Evolutionary conservation across 2,329 filamentous ascomycete species (phyloP).

Genomic region (Ophiostoma australiae): DNA sequence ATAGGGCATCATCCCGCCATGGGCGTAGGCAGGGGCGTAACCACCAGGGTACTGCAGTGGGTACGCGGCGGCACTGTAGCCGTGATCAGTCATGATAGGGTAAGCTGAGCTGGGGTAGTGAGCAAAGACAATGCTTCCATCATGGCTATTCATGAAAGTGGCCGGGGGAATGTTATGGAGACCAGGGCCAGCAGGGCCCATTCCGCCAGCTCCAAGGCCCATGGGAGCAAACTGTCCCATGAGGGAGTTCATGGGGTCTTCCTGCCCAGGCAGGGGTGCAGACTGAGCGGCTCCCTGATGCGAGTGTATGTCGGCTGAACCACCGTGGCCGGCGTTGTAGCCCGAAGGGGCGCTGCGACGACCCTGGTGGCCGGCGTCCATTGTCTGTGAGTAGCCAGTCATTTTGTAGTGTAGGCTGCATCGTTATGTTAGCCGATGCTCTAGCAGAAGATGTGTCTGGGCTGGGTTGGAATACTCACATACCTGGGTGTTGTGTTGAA

Average conservation of each 20-base stretch:
- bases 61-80: conserved; percentile 31
- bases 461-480: neutral
- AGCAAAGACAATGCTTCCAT: conserved; percentile 33
- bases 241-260: conserved; percentile 28
- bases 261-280: conserved; percentile 21
- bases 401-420: conserved; percentile 28
- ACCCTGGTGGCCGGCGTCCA: conserved; percentile 16
- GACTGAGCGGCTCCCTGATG: conserved; percentile 18
- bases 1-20: conserved; percentile 41
- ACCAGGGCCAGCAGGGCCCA: conserved; percentile 27
- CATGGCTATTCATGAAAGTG: conserved; percentile 29
- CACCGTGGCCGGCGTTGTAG: conserved; percentile 18
- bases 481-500: neutral
- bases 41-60: conserved; percentile 26
- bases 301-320: conserved; percentile 14
- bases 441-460: neutral
- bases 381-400: conserved; percentile 16
- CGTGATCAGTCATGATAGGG: conserved; percentile 30
- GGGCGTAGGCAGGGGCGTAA: conserved; percentile 29
- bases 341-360: conserved; percentile 19
- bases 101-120: conserved; percentile 30
- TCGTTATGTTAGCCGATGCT: neutral
- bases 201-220: conserved; percentile 21
- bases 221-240: conserved; percentile 34
- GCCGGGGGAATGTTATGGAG: conserved; percentile 31